Conservation (phyloP, 2,329 filamentous ascomycete species). For the Chrysoporthe puriensis region DNA sequence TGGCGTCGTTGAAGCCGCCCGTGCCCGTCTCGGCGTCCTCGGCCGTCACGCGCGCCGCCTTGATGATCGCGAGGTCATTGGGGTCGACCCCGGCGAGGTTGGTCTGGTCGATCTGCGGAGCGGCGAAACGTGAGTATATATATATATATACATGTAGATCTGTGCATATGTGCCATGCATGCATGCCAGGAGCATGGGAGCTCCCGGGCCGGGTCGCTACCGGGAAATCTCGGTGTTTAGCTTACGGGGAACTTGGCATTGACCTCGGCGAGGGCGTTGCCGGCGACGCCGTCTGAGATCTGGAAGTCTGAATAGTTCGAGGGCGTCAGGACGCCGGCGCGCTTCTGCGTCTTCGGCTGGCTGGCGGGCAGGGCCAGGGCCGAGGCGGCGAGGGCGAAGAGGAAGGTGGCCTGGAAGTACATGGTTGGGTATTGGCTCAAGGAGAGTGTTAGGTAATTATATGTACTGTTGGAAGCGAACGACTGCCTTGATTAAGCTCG, state of each 20-base stretch:
- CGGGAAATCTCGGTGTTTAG: neutral
- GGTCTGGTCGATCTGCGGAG: slow-evolving; percentile 44
- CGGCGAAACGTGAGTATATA: neutral
- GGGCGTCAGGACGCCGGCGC: slow-evolving; percentile 37
- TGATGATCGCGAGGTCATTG: slow-evolving; percentile 54
- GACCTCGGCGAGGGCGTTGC: slow-evolving; percentile 58
- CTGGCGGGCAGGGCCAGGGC: slow-evolving; percentile 39
- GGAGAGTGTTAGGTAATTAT: slow-evolving; percentile 18
- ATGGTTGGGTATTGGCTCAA: slow-evolving; percentile 32
- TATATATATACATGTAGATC: neutral
- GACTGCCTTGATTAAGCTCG: slow-evolving; percentile 22
- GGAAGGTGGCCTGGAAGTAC: slow-evolving; percentile 43
- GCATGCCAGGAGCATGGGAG: neutral
- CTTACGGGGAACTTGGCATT: slow-evolving; percentile 57
- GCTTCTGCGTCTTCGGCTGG: slow-evolving; percentile 32
- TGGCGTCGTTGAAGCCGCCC: slow-evolving; percentile 57
- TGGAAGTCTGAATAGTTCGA: slow-evolving; percentile 47
- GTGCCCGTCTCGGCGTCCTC: slow-evolving; percentile 57
- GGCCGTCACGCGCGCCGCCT: slow-evolving; percentile 51
- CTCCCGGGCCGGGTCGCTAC: too few relatives aligned
- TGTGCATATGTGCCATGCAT: neutral
- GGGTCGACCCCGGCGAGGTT: slow-evolving; percentile 51
- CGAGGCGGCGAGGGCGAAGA: slow-evolving; percentile 43
- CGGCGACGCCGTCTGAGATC: slow-evolving; percentile 54
- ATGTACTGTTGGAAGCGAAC: neutral